phyloP scores from a whole-genome alignment of 805 yeast genomes.

The Ogataea sp. region DNA sequence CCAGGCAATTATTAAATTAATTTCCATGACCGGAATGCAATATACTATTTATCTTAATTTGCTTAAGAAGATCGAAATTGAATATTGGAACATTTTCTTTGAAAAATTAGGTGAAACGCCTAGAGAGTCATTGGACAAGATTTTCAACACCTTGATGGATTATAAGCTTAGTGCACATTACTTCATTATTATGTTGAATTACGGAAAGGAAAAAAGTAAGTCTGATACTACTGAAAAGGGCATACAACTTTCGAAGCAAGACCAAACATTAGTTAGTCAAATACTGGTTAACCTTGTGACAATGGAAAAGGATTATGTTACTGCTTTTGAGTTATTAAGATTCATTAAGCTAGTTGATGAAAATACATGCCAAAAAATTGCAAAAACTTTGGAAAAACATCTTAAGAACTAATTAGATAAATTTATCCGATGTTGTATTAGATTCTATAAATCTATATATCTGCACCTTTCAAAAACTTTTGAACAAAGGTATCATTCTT shows the following conservation, averaged over 20 bases:
- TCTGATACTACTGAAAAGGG: conserved; percentile 10
- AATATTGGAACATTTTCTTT: conserved; percentile 43
- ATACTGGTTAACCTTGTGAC: conserved; percentile 33
- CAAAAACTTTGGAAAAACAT: conserved; percentile 17
- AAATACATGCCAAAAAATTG: conserved; percentile 27
- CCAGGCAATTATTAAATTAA: conserved; percentile 22
- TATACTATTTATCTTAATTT: conserved; percentile 39
- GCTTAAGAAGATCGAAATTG: conserved; percentile 45
- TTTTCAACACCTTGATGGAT: conserved; percentile 27
- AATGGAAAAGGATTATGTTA: conserved; percentile 36
- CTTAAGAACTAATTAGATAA: neutral
- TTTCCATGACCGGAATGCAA: conserved; percentile 21
- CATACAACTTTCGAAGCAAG: conserved; percentile 19
- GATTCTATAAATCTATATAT: too few species aligned
- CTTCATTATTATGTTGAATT: conserved; percentile 43
- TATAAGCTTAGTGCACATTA: conserved; percentile 44
- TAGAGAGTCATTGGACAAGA: conserved; percentile 32
- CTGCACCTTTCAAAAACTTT: conserved; percentile 62
- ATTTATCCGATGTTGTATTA: neutral
- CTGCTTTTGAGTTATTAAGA: conserved; percentile 47
- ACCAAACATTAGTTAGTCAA: conserved; percentile 31
- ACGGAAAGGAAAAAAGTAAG: conserved; percentile 30
- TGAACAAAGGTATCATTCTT: conserved; percentile 57
- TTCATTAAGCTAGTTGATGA: conserved; percentile 42
- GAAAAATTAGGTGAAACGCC: conserved; percentile 33